Percentiles rank a stretch among this genome's conserved stretches.
Conservation (phyloP, 2,329 filamentous ascomycete genomes). For the Colletotrichum destructivum region DNA sequence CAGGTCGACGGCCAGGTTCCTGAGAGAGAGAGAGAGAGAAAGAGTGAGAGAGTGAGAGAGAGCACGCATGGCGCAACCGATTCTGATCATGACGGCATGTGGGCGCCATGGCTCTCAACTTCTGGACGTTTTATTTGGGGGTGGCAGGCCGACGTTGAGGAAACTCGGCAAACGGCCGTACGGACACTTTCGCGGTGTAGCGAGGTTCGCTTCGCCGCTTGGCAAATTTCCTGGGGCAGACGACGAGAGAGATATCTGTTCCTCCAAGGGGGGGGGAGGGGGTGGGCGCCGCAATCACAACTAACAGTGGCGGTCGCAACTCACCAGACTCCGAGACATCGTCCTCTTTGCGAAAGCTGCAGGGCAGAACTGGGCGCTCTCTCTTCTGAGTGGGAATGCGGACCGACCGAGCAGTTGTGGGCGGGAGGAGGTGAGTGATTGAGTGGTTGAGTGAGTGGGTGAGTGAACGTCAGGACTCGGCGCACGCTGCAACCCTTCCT, state of each 20-base stretch:
- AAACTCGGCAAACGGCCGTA: not conserved
- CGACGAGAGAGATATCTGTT: too few species aligned
- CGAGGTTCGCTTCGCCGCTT: too few species aligned
- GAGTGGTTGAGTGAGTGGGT: not conserved
- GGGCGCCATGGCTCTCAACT: too few species aligned
- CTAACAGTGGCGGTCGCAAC: not conserved
- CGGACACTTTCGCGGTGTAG: not conserved
- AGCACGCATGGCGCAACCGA: too few species aligned
- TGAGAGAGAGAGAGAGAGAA: too few species aligned
- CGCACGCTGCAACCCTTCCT: not conserved
- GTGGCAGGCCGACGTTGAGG: not conserved
- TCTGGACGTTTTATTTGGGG: too few species aligned
- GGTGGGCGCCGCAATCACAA: too few species aligned
- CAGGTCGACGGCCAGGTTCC: not conserved
- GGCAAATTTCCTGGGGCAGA: too few species aligned
- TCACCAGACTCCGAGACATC: slow-evolving; percentile 22
- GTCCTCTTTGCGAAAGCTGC: slow-evolving; percentile 13
- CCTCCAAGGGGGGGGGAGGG: too few species aligned
- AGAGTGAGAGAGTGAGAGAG: too few species aligned
- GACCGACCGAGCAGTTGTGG: slow-evolving; percentile 3
- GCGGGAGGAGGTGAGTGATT: not conserved
- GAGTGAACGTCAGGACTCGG: not conserved
- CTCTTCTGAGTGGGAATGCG: slow-evolving; percentile 2
- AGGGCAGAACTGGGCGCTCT: slow-evolving; percentile 9
- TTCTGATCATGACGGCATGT: too few species aligned